Base-by-base conservation (phyloP, 345 rosid species). In the Hevea brasiliensis region DNA sequence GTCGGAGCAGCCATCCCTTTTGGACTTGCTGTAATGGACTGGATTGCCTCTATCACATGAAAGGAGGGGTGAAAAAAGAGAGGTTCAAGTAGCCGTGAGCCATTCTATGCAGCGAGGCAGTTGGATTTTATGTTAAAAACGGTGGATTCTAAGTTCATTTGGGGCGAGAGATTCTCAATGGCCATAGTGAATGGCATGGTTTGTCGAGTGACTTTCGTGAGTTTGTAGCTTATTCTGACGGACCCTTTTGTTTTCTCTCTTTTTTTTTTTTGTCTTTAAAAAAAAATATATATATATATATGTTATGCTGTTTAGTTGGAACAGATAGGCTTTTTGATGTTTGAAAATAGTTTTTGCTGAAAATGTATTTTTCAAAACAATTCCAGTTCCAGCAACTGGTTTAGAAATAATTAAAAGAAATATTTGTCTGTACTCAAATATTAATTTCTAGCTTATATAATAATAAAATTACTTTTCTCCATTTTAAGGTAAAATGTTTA, bases 1-100 rank as follows among this genome's bases (percentile, higher is more conserved):
- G 56, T 72, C 86, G 8, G 85, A 63, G 69, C 96, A 90, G 37
- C 91, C 97, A 6, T 79, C 93, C 50, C 82, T 94, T 45, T 44
- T 92, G 85, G 98, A 94, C 77, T 83, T 94, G 67, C 85, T 94
- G 48, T 90, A 76, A 84, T 44, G 71, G 42, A 21, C n/a, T 40
- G 58, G 50, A 45, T 57, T 26, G 10, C 9, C 23, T 15, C 10
- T 23, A 17, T n/a, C 26, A 37, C 6, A 23, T 27, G 47, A 11
- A 42, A 24, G 20, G 72, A 55, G n/a, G n/a, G n/a, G n/a, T n/a
- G n/a, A n/a, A n/a, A n/a, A n/a, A n/a, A n/a, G n/a, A n/a, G 21
- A 56, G n/a, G 42, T 29, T 8, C 27, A 47, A 29, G 57, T 41
- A 40, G n/a, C n/a, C n/a, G n/a, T n/a, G n/a, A n/a, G n/a, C 63